phyloP scores from a whole-genome alignment of 2,329 filamentous ascomycete species.

The Talaromyces piceae region DNA sequence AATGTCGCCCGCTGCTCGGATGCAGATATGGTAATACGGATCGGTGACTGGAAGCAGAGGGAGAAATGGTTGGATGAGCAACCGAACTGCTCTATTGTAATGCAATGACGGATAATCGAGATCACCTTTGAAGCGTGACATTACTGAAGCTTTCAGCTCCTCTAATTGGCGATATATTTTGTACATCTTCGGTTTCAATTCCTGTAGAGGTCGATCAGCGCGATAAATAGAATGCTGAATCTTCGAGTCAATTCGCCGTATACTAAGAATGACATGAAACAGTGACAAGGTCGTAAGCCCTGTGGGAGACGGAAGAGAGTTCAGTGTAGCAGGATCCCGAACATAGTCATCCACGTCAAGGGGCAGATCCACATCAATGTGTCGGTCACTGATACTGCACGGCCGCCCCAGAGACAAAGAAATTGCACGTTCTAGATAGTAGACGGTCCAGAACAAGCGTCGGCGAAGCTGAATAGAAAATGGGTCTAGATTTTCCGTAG shows the following conservation, averaged over 20 bases:
- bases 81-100: slow-evolving; percentile 44
- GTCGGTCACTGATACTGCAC: slow-evolving; percentile 44
- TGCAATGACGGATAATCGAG: slow-evolving; percentile 44
- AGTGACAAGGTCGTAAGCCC: slow-evolving; percentile 34
- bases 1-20: slow-evolving; percentile 29
- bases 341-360: slow-evolving; percentile 38
- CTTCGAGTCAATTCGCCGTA: slow-evolving; percentile 42
- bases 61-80: slow-evolving; percentile 46
- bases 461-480: slow-evolving; percentile 41
- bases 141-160: slow-evolving; percentile 38
- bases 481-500: slow-evolving; percentile 35
- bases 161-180: slow-evolving; percentile 40
- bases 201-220: slow-evolving; percentile 39
- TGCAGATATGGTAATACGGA: slow-evolving; percentile 40
- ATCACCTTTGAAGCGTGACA: slow-evolving; percentile 30
- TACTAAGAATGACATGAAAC: slow-evolving; percentile 38
- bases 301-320: slow-evolving; percentile 14
- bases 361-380: slow-evolving; percentile 45
- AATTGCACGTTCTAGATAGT: slow-evolving; percentile 44
- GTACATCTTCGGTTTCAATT: slow-evolving; percentile 43
- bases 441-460: slow-evolving; percentile 47
- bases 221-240: slow-evolving; percentile 49
- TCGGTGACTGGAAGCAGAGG: slow-evolving; percentile 40
- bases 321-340: slow-evolving; percentile 28
- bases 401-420: slow-evolving; percentile 46